Conservation (phyloP, 768 basidiomycete genomes). For the Boletellus ananas region DNA sequence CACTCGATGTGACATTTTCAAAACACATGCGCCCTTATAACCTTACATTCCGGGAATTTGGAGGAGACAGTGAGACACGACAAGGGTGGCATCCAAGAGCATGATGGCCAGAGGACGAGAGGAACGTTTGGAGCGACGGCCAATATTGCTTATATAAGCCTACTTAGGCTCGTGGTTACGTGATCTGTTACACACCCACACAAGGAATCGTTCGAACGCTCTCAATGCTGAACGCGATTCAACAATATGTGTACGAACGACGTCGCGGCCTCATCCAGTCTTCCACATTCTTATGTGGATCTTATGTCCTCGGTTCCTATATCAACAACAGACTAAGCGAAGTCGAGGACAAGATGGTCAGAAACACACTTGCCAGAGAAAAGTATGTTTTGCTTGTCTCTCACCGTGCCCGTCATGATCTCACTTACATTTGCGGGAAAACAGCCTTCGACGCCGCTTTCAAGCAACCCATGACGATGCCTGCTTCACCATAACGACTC, state of each 20-base stretch:
- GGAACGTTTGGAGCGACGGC: no score
- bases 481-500: conserved; percentile 69
- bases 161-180: no score
- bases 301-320: conserved; percentile 63
- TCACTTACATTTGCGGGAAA: background rate
- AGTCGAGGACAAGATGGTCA: conserved; percentile 56
- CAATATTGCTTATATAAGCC: no score
- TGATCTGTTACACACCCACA: conserved; percentile 11
- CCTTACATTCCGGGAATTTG: no score
- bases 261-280: conserved; percentile 45
- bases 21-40: no score
- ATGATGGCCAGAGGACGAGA: no score
- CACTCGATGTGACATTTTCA: no score
- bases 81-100: no score
- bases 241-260: conserved; percentile 48
- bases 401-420: background rate
- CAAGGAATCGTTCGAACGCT: background rate
- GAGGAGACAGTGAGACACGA: no score
- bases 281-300: conserved; percentile 51
- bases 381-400: conserved; percentile 30
- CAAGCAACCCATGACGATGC: conserved; percentile 72
- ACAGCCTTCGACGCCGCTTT: conserved; percentile 69
- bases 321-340: conserved; percentile 61
- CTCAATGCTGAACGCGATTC: conserved; percentile 43
- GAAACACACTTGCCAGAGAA: conserved; percentile 61